These are phyloP conservation scores for Termitomyces sp. DNA, from an alignment of 768 basidiomycete species.

Conservation along the genomic window DNA sequence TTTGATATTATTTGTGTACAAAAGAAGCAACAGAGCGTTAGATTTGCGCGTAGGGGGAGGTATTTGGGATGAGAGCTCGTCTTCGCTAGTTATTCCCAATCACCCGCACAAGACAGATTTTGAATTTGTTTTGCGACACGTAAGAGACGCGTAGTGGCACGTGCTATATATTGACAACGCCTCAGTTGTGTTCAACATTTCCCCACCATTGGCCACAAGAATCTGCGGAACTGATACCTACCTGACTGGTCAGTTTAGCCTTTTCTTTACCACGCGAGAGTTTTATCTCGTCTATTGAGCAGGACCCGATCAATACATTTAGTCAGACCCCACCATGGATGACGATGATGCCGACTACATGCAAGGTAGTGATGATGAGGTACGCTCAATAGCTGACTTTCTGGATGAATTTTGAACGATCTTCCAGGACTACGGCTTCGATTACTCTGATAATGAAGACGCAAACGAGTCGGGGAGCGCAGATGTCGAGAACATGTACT, in stretches of 20 bases:
- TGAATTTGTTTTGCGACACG: too few species aligned
- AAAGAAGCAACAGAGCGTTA: too few species aligned
- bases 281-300: not conserved
- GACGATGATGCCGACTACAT: constrained; percentile 94
- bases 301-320: constrained; percentile 1
- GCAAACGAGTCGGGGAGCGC: constrained; percentile 76
- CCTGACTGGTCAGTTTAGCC: constrained; percentile 4
- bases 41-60: too few species aligned
- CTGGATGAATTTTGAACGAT: constrained; percentile 10
- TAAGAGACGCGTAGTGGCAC: constrained; percentile 5
- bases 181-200: too few species aligned
- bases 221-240: not conserved
- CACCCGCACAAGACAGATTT: too few species aligned
- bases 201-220: not conserved
- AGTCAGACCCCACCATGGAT: constrained; percentile 54
- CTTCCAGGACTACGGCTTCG: constrained; percentile 87
- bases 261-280: not conserved
- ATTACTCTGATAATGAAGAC: constrained; percentile 91
- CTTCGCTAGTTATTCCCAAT: too few species aligned
- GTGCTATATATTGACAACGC: not conserved
- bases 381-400: constrained; percentile 25
- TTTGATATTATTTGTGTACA: too few species aligned
- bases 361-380: constrained; percentile 87
- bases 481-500: constrained; percentile 98
- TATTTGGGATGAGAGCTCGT: too few species aligned